Base-by-base conservation (phyloP, 768 basidiomycete species). In the Kwoniella newhampshirensis region DNA sequence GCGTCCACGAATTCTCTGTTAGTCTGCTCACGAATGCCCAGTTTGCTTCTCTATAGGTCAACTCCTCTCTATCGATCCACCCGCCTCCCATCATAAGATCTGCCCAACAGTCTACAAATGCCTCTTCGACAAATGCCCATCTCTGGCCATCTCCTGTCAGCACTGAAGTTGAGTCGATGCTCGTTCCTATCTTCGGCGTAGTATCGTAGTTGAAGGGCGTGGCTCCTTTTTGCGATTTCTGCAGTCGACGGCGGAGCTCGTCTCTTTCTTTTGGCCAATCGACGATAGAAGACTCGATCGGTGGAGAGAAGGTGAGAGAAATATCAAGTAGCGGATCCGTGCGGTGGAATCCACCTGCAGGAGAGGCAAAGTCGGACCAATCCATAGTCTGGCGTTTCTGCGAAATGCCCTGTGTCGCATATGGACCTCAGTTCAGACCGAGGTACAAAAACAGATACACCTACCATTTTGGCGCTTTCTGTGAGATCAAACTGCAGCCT, bases 171-270 rank as follows among this genome's bases (percentile, higher is more conserved):
- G 44, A 40, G 5, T 53, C 65, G 68, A 88, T 88, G 64, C 90
- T 87, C 9, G 78, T 77, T 4, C 87, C 89, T 35, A 71, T 57
- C 86, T 89, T 84, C 0, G 91, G 88, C 39, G 86, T 86, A 0
- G 89, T 94, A 69, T 96, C 91, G 88, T 91, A 94, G 0, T 89
- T 87, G 71, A 99, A 99, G 0, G 86, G 79, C 1, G 91, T 90
- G 21, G 94, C 80, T 1, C 73, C 78, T 71, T 87, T 88, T 68
- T 91, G 87, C 3, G 85, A 81, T 77, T 93, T 94, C 76, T 88
- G 88, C 36, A 97, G 77, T 74, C 91, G 89, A 67, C 83, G 85
- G 20, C 81, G 81, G 6, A 93, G 79, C 64, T 86, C 90, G 0
- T 83, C 85, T 26, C 82, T 85, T 37, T 90, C 84, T 3, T 81